Evolutionary conservation across 2,329 filamentous ascomycete species (phyloP), one percentile per base, ranked within the genome.

Genomic region (Ophiobolus disseminans): DNA sequence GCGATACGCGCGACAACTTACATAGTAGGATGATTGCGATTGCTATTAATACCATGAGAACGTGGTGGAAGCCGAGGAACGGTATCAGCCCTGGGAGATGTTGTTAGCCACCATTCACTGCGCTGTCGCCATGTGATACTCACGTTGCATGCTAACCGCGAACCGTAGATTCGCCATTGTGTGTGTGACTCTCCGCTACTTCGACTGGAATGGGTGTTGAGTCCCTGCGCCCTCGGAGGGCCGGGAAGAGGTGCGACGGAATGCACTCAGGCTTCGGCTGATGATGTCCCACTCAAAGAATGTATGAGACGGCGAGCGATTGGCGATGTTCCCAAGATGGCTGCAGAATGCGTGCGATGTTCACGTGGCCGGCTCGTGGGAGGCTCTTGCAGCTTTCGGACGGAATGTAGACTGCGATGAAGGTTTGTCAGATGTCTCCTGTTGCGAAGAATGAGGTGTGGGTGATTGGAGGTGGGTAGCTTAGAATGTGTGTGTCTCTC

Each of bases 1-100:
- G 17, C 50, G 11, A 7, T 13, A 35, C 14, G 26, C 32, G 37
- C 20, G 17, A 25, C 47, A 23, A 82, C 91, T 78, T 80, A 96
- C 92, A 97, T 60, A 99, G 82, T 71, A 99, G 80, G 74, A 99
- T 96, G 68, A 99, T 96, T 36, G 92, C 85, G 50, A 97, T 80
- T 46, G 90, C 92, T 69, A 99, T 96, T 60, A 99, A 79, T 65
- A 99, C 91, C 94, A 99, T 99, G 74, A 99, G 84, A 59, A 97
- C 88, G 85, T 99, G 85, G 69, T 87, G 85, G 85, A 86, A 87
- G 54, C 84, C 84, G 58, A 87, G 76, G 70, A 84, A 79, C 50
- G 83, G 82, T 72, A 86, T 76, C 65, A 86, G 76, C 65, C 82
- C 80, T 83, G 46, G 41, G 32, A 22, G 30, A 19, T 16, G 23